Percentiles rank a stretch among this genome's conserved stretches.
phyloP scores from a whole-genome alignment of 805 yeast genomes.

The Danielia oregonensis region DNA sequence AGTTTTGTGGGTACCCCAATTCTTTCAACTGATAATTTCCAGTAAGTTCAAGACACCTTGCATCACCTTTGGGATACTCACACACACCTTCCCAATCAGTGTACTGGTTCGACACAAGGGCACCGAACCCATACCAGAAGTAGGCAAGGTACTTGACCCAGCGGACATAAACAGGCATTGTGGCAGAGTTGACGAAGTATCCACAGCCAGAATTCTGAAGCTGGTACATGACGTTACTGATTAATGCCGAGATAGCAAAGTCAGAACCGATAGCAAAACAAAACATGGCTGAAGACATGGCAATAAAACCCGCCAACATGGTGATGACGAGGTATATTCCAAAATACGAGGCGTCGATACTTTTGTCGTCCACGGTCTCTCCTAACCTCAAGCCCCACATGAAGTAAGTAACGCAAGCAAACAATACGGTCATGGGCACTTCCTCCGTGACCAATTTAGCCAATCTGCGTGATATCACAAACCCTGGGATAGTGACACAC shows the following conservation, averaged over 20 bases:
- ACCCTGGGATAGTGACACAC: conserved; percentile 64
- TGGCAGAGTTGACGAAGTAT: conserved; percentile 66
- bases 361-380: conserved; percentile 3
- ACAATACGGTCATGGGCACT: conserved; percentile 55
- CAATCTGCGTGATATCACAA: conserved; percentile 59
- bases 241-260: conserved; percentile 56
- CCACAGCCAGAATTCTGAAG: conserved; percentile 79
- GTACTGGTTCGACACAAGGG: conserved; percentile 60
- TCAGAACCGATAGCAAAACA: conserved; percentile 57
- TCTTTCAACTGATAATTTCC: conserved; percentile 52
- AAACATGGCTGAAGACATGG: conserved; percentile 52
- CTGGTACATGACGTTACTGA: conserved; percentile 64
- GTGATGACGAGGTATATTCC: conserved; percentile 60
- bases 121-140: conserved; percentile 78
- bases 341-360: conserved; percentile 31
- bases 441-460: conserved; percentile 70
- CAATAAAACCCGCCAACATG: conserved; percentile 52
- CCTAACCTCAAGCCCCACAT: conserved; percentile 65
- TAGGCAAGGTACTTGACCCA: conserved; percentile 80
- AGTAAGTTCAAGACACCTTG: conserved; percentile 39
- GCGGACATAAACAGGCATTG: conserved; percentile 80
- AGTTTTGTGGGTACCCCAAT: conserved; percentile 59
- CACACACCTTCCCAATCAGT: conserved; percentile 60
- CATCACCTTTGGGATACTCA: conserved; percentile 36
- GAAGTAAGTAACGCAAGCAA: conserved; percentile 62